Conservation (phyloP, 164 flowering plant species). For the Chimonanthus praecox region DNA sequence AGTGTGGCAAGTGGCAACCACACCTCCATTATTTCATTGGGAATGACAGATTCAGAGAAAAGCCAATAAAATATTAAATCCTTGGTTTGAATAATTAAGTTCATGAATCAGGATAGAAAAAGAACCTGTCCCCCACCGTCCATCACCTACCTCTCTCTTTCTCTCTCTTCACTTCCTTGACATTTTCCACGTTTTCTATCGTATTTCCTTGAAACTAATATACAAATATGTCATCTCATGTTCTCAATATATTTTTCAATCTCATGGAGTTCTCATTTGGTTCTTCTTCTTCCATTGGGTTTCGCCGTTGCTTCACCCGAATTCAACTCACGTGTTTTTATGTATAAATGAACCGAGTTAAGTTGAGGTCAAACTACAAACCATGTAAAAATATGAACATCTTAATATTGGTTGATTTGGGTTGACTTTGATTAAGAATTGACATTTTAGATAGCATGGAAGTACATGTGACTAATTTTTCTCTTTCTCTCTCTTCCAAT, state of each 20-base stretch:
- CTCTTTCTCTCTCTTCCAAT: no score
- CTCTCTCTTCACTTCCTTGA: neutral
- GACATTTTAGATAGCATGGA: no score
- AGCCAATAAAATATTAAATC: slow-evolving; percentile 3
- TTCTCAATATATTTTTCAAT: neutral
- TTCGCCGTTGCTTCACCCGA: no score
- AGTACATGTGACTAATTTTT: no score
- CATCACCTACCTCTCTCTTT: neutral
- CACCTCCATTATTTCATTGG: neutral
- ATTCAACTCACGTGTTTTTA: no score
- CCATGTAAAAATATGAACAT: no score
- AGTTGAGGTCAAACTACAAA: no score
- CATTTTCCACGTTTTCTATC: neutral
- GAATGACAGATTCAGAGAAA: slow-evolving; percentile 4
- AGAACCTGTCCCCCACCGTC: slow-evolving; percentile 7
- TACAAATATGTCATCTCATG: neutral
- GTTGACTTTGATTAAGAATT: no score
- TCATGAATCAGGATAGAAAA: neutral
- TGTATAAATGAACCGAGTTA: no score
- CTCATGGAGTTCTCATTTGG: no score
- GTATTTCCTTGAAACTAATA: neutral
- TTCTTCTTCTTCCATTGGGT: no score
- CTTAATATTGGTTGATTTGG: no score
- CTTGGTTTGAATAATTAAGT: neutral
- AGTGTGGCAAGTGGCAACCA: neutral